A percentile compares a stretch with the other conserved stretches of the same genome.
These are phyloP conservation scores for Penicillium verhagenii DNA, from an alignment of 495 filamentous ascomycete genomes.

Conservation along the genomic window DNA sequence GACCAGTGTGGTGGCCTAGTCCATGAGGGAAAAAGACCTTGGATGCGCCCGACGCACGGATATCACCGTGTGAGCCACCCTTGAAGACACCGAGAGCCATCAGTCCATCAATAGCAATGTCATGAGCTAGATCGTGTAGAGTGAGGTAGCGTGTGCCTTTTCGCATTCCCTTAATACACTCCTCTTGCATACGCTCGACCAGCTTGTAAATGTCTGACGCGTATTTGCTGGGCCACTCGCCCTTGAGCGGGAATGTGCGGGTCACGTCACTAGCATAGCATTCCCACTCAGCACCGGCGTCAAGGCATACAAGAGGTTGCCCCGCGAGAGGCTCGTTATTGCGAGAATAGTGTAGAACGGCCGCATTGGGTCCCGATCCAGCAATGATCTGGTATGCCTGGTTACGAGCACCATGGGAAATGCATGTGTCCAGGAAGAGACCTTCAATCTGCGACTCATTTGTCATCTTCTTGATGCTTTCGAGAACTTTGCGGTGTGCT, in stretches of 20 bases:
- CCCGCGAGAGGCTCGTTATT: constrained; percentile 71
- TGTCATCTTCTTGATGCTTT: constrained; percentile 53
- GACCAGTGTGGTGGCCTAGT: constrained; percentile 81
- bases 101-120: constrained; percentile 69
- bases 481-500: constrained; percentile 70
- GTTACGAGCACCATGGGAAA: constrained; percentile 65
- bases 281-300: constrained; percentile 81
- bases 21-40: constrained; percentile 91
- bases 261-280: constrained; percentile 93
- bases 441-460: constrained; percentile 86
- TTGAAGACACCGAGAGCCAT: constrained; percentile 64
- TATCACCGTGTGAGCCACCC: constrained; percentile 57
- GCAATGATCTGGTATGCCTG: constrained; percentile 90
- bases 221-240: constrained; percentile 60
- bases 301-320: constrained; percentile 72
- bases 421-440: constrained; percentile 67
- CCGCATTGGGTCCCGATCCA: constrained; percentile 73
- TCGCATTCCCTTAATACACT: constrained; percentile 65
- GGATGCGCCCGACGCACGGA: constrained; percentile 64
- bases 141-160: constrained; percentile 65
- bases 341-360: constrained; percentile 78
- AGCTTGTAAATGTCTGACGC: constrained; percentile 67
- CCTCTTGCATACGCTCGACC: constrained; percentile 79
- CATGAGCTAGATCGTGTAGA: constrained; percentile 68
- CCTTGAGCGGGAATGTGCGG: constrained; percentile 73